These are phyloP conservation scores for Alternaria hordeiaustralica DNA, from an alignment of 2,329 filamentous ascomycete genomes.

Conservation along the genomic window DNA sequence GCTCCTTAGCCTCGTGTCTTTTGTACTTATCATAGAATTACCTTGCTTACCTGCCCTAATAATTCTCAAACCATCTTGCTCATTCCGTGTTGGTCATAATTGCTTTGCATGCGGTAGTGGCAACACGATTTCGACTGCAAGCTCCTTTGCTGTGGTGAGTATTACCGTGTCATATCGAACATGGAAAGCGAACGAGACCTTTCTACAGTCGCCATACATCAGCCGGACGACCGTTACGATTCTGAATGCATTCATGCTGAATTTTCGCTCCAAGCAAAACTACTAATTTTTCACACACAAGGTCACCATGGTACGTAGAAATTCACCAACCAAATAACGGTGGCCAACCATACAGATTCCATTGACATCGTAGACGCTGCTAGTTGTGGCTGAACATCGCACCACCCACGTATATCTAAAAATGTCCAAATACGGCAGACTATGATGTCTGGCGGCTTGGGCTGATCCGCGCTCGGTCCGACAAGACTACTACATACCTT, in stretches of 20 bases:
- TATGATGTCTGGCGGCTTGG: background rate
- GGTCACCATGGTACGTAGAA: background rate
- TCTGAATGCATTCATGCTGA: background rate
- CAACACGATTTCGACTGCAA: background rate
- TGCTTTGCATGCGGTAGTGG: background rate
- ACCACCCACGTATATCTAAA: background rate
- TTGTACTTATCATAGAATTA: conserved; percentile 13
- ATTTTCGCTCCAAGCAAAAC: background rate
- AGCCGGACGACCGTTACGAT: background rate
- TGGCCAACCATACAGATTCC: background rate
- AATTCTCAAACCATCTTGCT: background rate
- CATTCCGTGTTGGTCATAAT: background rate
- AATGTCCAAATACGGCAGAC: background rate
- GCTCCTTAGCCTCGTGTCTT: conserved; percentile 7
- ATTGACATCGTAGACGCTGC: background rate
- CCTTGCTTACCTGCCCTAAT: conserved; percentile 9
- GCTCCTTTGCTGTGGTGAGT: background rate
- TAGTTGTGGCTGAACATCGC: background rate
- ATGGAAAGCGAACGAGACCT: background rate
- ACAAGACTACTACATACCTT: background rate
- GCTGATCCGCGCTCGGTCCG: background rate
- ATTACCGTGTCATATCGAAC: background rate
- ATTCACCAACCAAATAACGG: background rate
- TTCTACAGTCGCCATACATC: background rate
- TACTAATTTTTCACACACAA: background rate